These are phyloP conservation scores for Iris pallida DNA, from an alignment of 116 monocot species.

Conservation along the genomic window DNA sequence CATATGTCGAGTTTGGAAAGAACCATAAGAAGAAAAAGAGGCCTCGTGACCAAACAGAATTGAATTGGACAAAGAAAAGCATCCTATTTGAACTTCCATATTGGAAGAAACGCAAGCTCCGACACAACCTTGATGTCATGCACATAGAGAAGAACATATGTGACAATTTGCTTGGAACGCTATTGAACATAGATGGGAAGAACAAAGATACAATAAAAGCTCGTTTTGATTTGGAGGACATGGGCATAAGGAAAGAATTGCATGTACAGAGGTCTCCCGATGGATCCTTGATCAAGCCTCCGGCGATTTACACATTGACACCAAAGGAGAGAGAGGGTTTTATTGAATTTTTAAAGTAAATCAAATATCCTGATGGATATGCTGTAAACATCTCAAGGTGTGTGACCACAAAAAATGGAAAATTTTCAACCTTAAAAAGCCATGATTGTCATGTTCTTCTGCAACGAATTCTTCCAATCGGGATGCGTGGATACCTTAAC, in stretches of 20 bases:
- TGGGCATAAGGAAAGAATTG: neutral
- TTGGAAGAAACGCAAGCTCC: too few relatives aligned
- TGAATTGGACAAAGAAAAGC: constrained; percentile 2
- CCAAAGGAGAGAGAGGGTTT: neutral
- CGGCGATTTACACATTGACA: neutral
- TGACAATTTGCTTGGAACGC: too few relatives aligned
- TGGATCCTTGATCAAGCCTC: neutral
- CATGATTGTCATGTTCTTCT: constrained; percentile 10
- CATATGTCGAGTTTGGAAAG: neutral
- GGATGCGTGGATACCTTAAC: neutral
- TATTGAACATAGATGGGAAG: neutral
- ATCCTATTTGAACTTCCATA: neutral
- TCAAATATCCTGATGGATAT: constrained; percentile 3
- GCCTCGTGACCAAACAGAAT: too few relatives aligned
- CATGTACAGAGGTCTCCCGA: neutral
- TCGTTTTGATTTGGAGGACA: neutral
- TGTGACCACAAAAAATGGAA: neutral
- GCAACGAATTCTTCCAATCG: constrained; percentile 3
- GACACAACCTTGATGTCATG: too few relatives aligned
- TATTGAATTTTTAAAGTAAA: neutral
- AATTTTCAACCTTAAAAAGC: neutral
- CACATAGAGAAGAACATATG: too few relatives aligned
- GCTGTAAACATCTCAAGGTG: constrained; percentile 7
- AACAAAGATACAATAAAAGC: neutral
- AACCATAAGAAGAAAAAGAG: too few relatives aligned